Evolutionary conservation across 768 basidiomycete species (phyloP), one percentile per base, ranked within the genome.

Genomic region (Pluteus cervinus): DNA sequence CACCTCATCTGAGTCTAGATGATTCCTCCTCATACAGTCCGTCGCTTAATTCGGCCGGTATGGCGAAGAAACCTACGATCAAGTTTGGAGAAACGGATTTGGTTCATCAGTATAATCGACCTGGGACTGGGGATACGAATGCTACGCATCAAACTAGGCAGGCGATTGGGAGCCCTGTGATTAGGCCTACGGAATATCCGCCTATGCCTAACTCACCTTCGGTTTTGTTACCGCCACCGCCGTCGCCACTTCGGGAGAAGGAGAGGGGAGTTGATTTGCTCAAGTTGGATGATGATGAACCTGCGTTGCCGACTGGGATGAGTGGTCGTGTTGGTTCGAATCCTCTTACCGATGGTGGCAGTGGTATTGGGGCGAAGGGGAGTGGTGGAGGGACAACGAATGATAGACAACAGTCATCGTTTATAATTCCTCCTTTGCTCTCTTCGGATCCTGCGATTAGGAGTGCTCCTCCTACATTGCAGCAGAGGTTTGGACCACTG

Each of bases 61-160:
- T 54, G 18, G 57, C 50, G 16, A 71, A 72, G 52, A 61, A 61
- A 17, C 73, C 77, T 36, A 74, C 80, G 25, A 79, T 91, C 71
- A 89, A 87, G 54, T 91, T 90, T 47, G 83, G 75, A 29, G 66
- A 66, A 21, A 66, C 82, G 50, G 85, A 88, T 40, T 51, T 87
- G 9, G 76, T 87, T 29, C 86, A 90, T 53, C 75, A 76, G 39
- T 90, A 90, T 53, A 73, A 69, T 10, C 65, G 72, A 4, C 69
- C 78, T 9, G 79, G 80, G 5, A 65, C 60, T 12, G 70, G 69
- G 5, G 61, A 62, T 16, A 56, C 65, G 17, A 48, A 61, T 31
- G 65, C 69, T 22, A 66, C 57, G 17, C 77, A 79, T 40, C 69
- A 73, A 39, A 72, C 68, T 40, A 62, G 75, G 14, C 57, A 58